These are phyloP conservation scores for Pinus taeda DNA, from an alignment of 75 land plant genomes.

Conservation along the genomic window DNA sequence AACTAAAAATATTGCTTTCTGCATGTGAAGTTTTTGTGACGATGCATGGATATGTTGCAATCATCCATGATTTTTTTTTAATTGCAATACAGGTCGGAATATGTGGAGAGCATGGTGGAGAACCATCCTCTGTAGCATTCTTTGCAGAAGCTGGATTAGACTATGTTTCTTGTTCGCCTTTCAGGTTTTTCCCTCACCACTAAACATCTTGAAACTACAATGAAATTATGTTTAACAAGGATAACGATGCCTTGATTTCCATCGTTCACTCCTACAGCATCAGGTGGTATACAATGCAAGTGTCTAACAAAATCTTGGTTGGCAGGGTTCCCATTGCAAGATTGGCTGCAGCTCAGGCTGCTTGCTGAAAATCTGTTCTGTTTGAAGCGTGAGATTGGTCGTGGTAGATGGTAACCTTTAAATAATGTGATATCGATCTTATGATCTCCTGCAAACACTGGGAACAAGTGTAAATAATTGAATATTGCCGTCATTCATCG, in stretches of 20 bases:
- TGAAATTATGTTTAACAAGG: background rate
- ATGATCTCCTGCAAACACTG: too few species aligned
- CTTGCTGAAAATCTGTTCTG: slow-evolving; percentile 17
- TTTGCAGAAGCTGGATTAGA: slow-evolving; percentile 88
- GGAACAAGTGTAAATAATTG: too few species aligned
- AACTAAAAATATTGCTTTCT: too few species aligned
- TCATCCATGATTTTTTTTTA: background rate
- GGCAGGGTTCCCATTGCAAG: slow-evolving; percentile 96
- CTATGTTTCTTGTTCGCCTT: slow-evolving; percentile 98
- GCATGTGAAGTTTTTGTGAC: too few species aligned
- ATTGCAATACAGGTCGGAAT: slow-evolving; percentile 73
- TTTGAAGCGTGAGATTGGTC: too few species aligned
- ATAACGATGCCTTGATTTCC: background rate
- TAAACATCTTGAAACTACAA: background rate
- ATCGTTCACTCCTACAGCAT: background rate
- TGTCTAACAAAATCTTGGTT: background rate
- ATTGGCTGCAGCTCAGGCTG: slow-evolving; percentile 97
- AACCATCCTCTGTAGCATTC: slow-evolving; percentile 94
- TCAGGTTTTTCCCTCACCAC: slow-evolving; percentile 52
- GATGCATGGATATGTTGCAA: too few species aligned
- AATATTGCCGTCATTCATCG: too few species aligned
- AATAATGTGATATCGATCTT: too few species aligned
- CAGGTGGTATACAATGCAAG: background rate
- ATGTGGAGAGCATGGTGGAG: slow-evolving; percentile 99
- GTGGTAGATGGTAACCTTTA: too few species aligned